These are phyloP conservation scores for Thermothielavioides terrestris DNA, from an alignment of 495 filamentous ascomycete genomes.

Conservation along the genomic window DNA sequence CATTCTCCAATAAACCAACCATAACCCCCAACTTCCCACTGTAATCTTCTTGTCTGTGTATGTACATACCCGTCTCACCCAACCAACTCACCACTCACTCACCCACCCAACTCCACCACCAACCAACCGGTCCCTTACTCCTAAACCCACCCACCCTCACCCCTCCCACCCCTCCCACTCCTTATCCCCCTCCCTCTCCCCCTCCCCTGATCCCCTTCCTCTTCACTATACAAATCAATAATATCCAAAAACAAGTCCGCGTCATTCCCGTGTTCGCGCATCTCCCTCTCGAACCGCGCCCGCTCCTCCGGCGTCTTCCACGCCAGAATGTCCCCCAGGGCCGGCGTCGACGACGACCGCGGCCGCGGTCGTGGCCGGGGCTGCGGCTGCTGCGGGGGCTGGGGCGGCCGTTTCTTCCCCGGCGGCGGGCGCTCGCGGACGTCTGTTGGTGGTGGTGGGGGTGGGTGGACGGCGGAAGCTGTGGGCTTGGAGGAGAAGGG, in stretches of 20 bases:
- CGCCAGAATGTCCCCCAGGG: neutral
- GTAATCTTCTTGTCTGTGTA: no score
- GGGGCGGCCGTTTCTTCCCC: no score
- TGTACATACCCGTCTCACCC: neutral
- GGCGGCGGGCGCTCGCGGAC: no score
- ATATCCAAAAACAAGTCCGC: constrained; percentile 19
- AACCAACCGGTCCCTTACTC: no score
- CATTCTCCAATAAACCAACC: no score
- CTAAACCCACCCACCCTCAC: neutral
- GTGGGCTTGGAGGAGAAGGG: no score
- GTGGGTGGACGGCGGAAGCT: no score
- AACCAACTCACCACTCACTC: neutral
- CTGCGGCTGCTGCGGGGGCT: no score
- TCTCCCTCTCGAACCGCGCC: neutral
- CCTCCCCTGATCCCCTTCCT: neutral
- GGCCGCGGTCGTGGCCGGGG: no score
- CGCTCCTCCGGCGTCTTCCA: constrained; percentile 10
- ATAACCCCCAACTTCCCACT: no score
- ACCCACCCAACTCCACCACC: neutral
- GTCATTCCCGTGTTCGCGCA: constrained; percentile 1
- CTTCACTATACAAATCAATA: constrained; percentile 8
- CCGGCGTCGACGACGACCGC: neutral
- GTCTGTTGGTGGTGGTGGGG: no score
- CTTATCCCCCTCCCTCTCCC: neutral
- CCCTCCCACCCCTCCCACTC: neutral